Conservation (phyloP, 1,139 yeast species). For the Protomyces gravidus region DNA sequence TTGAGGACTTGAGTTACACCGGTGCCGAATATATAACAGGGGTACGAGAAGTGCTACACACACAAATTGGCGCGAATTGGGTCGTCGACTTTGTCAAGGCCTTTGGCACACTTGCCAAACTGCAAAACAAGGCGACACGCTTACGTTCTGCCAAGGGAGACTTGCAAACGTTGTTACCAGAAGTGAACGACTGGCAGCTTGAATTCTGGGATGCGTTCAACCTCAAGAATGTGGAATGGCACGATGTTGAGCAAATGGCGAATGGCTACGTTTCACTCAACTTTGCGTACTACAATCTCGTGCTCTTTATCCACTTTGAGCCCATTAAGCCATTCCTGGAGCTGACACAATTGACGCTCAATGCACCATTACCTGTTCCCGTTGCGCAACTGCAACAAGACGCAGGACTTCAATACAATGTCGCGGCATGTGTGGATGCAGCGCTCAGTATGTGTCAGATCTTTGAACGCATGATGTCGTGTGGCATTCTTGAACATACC, state of each 20-base stretch:
- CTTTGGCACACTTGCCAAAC: constrained; percentile 10
- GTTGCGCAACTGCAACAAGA: not conserved
- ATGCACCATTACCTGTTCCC: not conserved
- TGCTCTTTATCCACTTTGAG: not conserved
- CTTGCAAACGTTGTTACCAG: not conserved
- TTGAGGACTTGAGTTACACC: constrained; percentile 5
- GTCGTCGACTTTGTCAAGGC: constrained; percentile 4
- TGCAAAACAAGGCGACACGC: constrained; percentile 9
- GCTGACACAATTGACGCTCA: not conserved
- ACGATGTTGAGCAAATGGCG: constrained; percentile 1
- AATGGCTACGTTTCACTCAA: not conserved
- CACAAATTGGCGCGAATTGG: not conserved
- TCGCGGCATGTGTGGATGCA: constrained; percentile 1
- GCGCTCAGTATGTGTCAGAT: not conserved
- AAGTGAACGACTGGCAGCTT: not conserved
- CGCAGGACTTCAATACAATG: not conserved
- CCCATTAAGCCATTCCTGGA: not conserved
- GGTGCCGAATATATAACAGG: constrained; percentile 7
- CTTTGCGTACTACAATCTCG: not conserved
- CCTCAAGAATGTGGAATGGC: constrained; percentile 1
- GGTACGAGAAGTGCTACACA: not conserved
- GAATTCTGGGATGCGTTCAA: not conserved
- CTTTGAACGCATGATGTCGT: constrained; percentile 1
- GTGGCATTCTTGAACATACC: constrained; percentile 4
- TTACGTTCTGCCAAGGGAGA: not conserved